Base-by-base conservation (phyloP, 345 rosid species). In the Boechera divaricarpa region DNA sequence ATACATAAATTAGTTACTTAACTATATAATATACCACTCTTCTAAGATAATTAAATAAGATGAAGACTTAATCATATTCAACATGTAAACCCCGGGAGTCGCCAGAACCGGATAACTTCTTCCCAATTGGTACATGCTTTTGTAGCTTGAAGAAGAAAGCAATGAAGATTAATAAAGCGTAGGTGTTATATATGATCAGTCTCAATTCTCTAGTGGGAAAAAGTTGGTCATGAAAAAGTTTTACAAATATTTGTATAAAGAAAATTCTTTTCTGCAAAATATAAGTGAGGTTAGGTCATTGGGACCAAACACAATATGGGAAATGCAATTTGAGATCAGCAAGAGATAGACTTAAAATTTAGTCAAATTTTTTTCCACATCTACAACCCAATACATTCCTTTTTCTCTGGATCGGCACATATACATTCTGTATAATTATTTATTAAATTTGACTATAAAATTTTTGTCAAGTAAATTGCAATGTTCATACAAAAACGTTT, bases 61-160 rank as follows among this genome's bases (percentile, higher is more conserved):
- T 21, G 21, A 21, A 21, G 21, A 21, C 44, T 41, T 41, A 13
- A 41, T 41, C 44, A 41, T 12, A 2, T 41, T 4, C 44, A 41
- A 41, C 44, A 41, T 16, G 16, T 21, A 57, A 88, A 85, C 74
- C 83, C 90, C 2, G 84, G 86, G 41, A 88, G 77, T 80, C 88
- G 90, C 80, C 92, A 91, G 73, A 83, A 87, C 73, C 83, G 86
- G 84, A 86, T 87, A 82, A 73, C 79, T 66, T 86, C 96, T 49
- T 79, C 94, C 48, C 92, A 93, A 58, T 58, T 86, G 67, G 82
- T 91, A 45, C 97, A 90, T 73, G 97, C 91, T 89, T 91, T 91
- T 77, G 98, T 95, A 77, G 72, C 61, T 77, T 77, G 72, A 77
- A 47, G 67, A 29, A 29, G 67, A 57, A 64, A 63, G 26, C 76